These are phyloP conservation scores for Globisporangium alternatum DNA, from an alignment of 352 stramenopile species.

Conservation along the genomic window DNA sequence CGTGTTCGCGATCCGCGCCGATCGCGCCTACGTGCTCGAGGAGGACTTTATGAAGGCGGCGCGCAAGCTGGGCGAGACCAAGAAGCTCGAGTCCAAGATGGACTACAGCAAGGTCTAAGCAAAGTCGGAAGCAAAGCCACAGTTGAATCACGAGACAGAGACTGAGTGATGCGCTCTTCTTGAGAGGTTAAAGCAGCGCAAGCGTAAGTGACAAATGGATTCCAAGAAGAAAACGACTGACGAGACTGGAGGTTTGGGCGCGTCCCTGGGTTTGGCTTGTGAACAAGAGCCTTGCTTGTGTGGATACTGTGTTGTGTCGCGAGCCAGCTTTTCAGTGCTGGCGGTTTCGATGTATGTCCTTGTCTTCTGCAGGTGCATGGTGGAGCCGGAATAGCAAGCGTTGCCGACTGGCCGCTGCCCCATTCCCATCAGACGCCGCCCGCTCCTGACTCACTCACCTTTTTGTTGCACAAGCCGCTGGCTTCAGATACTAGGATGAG, in stretches of 20 bases:
- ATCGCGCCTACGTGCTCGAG: slow-evolving; percentile 99
- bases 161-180: background rate
- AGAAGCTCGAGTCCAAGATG: slow-evolving; percentile 99
- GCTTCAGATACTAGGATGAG: background rate
- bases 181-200: background rate
- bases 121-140: background rate
- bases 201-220: background rate
- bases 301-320: background rate
- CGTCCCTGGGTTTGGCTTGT: background rate
- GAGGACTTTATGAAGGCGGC: slow-evolving; percentile 99
- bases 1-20: slow-evolving; percentile 98
- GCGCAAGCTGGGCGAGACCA: slow-evolving; percentile 98
- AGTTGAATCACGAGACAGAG: background rate
- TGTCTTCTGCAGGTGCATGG: background rate
- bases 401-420: background rate
- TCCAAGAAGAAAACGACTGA: background rate
- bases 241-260: background rate
- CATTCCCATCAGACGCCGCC: background rate
- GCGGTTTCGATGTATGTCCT: background rate
- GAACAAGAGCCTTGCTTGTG: background rate
- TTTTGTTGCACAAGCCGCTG: background rate
- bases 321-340: background rate
- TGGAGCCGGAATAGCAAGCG: background rate
- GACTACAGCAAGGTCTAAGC: slow-evolving; percentile 99
- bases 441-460: background rate